These are phyloP conservation scores for Pilaira anomala DNA, from an alignment of 192 early-diverging fungal genomes.

Conservation along the genomic window DNA sequence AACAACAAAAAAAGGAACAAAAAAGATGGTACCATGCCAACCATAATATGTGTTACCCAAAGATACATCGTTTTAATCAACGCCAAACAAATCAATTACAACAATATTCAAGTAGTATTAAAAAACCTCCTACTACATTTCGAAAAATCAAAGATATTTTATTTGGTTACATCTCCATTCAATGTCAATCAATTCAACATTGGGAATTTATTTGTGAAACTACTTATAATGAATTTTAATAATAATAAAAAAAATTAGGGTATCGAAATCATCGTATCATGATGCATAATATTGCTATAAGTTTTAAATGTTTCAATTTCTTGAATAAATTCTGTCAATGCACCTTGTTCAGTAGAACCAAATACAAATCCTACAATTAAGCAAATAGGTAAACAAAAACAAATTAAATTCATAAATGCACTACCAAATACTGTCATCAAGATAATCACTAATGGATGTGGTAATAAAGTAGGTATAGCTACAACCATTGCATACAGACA, in stretches of 20 bases:
- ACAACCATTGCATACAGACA: no score
- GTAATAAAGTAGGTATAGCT: no score
- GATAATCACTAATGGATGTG: not conserved
- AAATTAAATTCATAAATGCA: not conserved
- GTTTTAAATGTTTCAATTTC: conserved; percentile 4
- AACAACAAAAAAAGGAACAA: not conserved
- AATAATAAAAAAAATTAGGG: not conserved
- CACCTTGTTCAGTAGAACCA: conserved; percentile 19
- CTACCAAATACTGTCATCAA: conserved; percentile 8
- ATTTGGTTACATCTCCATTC: not conserved
- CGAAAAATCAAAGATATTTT: not conserved
- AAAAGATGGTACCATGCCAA: not conserved
- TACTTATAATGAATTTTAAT: not conserved
- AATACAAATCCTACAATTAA: conserved; percentile 36
- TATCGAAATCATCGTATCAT: no score
- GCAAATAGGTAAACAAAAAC: not conserved
- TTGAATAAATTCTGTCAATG: conserved; percentile 14
- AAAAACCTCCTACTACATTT: not conserved
- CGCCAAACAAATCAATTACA: not conserved
- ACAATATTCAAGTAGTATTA: not conserved
- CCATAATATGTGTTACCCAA: not conserved
- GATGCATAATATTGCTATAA: no score
- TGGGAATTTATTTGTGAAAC: not conserved
- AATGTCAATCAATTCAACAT: not conserved
- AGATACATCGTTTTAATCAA: not conserved